Base-by-base conservation (phyloP, 306 rosid genomes). In the Clitoria ternatea region DNA sequence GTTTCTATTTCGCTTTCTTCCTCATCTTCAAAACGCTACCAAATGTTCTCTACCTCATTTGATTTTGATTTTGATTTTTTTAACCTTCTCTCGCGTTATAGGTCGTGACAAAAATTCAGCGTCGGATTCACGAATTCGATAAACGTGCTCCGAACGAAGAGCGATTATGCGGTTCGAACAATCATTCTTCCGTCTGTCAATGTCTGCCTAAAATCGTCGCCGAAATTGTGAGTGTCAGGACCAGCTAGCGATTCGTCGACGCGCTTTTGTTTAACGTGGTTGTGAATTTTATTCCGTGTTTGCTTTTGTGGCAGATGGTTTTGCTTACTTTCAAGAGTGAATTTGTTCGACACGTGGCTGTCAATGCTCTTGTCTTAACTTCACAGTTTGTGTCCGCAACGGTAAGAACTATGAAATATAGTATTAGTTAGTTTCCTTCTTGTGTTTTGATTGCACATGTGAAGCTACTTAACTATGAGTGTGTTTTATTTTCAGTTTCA, bases 281-380 rank as follows among this genome's bases (percentile, higher is more conserved):
- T 54, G 64, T 9, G 4, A 65, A 74, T 44, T 45, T 61, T 48
- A 43, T 70, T 57, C 37, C 8, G 26, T 72, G 19, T 76, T 72
- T 44, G 7, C 68, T 62, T 78, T 27, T n/a, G 18, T 69, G 66
- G 44, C 73, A 85, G 89, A 32, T 77, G 66, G 55, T 53, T 82
- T 79, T 85, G 69, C 78, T 85, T 9, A 35, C 72, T 39, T 56
- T 73, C 12, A 63, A 61, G 72, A 82, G 81, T 77, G 81, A 82
- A 33, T 79, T 82, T 77, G 81, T 85, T 77, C 81, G 36, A 61
- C 87, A 85, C 23, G 79, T 79, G 53, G 87, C 79, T 24, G 81
- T 78, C 62, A 85, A 85, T 9, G 83, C 70, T 44, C 75, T 85
- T 61, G 76, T 69, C 49, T 69, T 72, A 73, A 70, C 40, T 66